These are phyloP conservation scores for Calocybe cyanea DNA, from an alignment of 768 basidiomycete species.

Conservation along the genomic window DNA sequence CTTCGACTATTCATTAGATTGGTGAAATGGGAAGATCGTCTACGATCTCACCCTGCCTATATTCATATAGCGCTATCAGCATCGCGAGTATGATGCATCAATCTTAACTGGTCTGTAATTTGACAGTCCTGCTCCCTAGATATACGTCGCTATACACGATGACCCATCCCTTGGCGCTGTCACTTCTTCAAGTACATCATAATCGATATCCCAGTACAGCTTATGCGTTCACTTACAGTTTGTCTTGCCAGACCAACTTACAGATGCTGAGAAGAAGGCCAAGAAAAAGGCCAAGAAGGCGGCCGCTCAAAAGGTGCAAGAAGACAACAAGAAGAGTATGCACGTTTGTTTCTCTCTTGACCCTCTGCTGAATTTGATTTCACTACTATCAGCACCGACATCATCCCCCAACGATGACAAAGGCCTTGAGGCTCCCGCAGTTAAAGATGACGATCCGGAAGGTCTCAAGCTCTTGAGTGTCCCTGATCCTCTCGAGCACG, in stretches of 20 bases:
- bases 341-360: constrained; percentile 3
- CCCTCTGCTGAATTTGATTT: constrained; percentile 1
- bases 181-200: constrained; percentile 32
- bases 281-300: constrained; percentile 86
- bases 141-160: constrained; percentile 71
- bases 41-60: constrained; percentile 77
- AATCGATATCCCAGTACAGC: neutral
- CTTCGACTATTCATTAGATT: constrained; percentile 42
- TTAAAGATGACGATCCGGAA: constrained; percentile 82
- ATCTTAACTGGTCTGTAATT: neutral
- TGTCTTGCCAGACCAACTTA: constrained; percentile 32
- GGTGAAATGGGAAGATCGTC: constrained; percentile 74
- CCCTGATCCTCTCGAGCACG: constrained; percentile 68
- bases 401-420: constrained; percentile 57
- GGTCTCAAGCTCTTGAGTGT: constrained; percentile 66
- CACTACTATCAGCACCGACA: constrained; percentile 21
- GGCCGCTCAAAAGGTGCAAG: constrained; percentile 60
- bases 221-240: neutral
- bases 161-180: constrained; percentile 54
- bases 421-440: constrained; percentile 51
- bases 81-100: constrained; percentile 45
- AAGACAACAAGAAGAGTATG: constrained; percentile 71
- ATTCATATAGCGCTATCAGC: constrained; percentile 69
- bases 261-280: constrained; percentile 73
- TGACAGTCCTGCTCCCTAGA: constrained; percentile 36